Evolutionary conservation across 768 basidiomycete genomes (phyloP), one percentile per base, ranked within the genome.

Genomic region (Tricholoma matsutake): DNA sequence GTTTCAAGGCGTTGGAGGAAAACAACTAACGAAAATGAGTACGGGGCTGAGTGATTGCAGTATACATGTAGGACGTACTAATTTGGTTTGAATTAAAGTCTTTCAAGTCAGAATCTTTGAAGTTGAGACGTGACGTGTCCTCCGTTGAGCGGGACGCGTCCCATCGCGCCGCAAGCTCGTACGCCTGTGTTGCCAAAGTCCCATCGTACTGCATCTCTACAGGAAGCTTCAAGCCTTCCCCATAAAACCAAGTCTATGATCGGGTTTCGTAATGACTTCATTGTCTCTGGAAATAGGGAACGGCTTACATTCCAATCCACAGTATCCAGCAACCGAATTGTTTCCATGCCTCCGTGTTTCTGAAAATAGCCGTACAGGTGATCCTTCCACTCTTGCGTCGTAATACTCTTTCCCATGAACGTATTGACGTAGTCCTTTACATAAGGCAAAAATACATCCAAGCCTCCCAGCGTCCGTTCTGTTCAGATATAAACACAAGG

Each of bases 391-490:
- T 94, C 80, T 29, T 85, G 78, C 0, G 93, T 94, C 11, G 88
- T 88, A 70, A 95, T 93, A 63, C 89, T 91, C 72, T 86, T 83
- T 6, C 92, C 90, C 67, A 85, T 86, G 74, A 89, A 96, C 0
- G 88, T 91, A 56, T 81, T 78, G 47, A 92, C 90, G 69, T 96
- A 96, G 69, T 92, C 85, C 64, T 81, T 84, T 56, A 91, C 83
- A 68, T 96, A 96, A 0, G 92, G 92, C 18, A 94, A 74, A 78
- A 96, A 94, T 14, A 85, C 83, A 51, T 95, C 86, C 57, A 93
- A 76, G 3, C 92, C 92, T n/a, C 92, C 92, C 0, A 95, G 76
- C 6, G 80, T 86, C 34, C 82, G 77, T 71, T 94, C 90, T 87
- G 64, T 7, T 41, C 25, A n/a, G 6, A 39, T 31, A n/a, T 18